Conservation (phyloP, 139 green algal species). For the Volvox reticuliferus region DNA sequence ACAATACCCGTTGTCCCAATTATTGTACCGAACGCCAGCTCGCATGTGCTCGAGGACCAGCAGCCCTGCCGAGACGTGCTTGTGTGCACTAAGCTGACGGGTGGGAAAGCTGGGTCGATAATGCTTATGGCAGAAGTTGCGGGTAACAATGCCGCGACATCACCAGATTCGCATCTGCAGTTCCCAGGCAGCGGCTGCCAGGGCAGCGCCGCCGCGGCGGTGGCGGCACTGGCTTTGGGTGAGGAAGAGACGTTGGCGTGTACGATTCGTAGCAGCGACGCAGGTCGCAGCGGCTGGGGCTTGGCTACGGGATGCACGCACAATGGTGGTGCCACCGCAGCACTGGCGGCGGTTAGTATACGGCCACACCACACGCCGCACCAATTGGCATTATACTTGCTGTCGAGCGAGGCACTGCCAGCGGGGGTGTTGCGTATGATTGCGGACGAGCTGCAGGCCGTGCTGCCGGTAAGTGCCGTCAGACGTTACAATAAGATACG, state of each 20-base stretch:
- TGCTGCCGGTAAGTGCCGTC: slow-evolving; percentile 16
- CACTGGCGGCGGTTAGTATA: background rate
- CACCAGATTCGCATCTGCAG: background rate
- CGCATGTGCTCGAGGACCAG: slow-evolving; percentile 13
- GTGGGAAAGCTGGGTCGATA: background rate
- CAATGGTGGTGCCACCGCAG: background rate
- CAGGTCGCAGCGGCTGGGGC: background rate
- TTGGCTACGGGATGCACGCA: background rate
- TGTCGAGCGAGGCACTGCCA: background rate
- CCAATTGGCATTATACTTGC: background rate
- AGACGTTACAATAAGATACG: too few species aligned
- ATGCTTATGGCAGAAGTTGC: background rate
- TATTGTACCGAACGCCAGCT: slow-evolving; percentile 9
- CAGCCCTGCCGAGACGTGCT: slow-evolving; percentile 14
- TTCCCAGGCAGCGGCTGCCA: background rate
- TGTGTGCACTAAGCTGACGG: background rate
- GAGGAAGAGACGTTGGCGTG: background rate
- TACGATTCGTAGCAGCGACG: background rate
- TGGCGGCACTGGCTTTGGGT: background rate
- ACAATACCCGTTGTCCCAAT: background rate
- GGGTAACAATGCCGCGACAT: background rate
- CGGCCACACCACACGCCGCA: background rate
- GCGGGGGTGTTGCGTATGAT: background rate
- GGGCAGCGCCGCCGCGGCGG: background rate
- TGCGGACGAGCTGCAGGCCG: background rate